Base-by-base conservation (phyloP, 202 grass and related monocot species). In the Zoysia matrella region DNA sequence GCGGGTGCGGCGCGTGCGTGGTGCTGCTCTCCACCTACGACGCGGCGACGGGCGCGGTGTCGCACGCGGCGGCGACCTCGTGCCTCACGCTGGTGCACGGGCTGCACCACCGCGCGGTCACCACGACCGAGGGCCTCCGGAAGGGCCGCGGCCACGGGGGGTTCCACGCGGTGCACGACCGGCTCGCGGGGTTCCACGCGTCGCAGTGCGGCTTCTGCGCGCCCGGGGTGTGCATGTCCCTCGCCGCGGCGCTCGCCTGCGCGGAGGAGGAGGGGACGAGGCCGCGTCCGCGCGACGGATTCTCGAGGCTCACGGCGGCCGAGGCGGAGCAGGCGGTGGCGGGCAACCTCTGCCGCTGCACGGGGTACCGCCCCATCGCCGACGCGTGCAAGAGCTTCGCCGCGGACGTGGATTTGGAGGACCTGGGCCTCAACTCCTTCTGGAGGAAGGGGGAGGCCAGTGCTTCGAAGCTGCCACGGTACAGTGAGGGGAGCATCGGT, bases 341-440 rank as follows among this genome's bases (percentile, higher is more conserved):
- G 0, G 92, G 95, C 2, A 94, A 97, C 88, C 84, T 97, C 65
- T 94, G 95, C 78, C 89, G 95, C 54, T 97, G 95, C 80, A 97
- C 92, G 11, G 95, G 95, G 36, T 97, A 97, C 84, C 77, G 95
- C 18, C 92, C 95, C 41, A 97, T 97, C 64, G 88, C 89, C 42
- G 95, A 97, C 86, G 90, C 84, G 44, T 97, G 92, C 88, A 97
- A 92, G 92, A 97, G 95, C 84, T 97, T 97, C 65, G 88, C 92
- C 54, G 88, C 83, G 7, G 90, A 90, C 52, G 92, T 94, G 71
- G 94, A 97, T 72, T 85, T 97, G 83, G 94, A 97, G 80, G 91
- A 97, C 90, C 68, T 97, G 16, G 92, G 94, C 0, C 82, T 97
- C 83, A 97, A 92, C 81, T 80, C 86, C 48, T 97, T 94, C 69